Evolutionary conservation across 2,329 filamentous ascomycete genomes (phyloP).

Genomic region (Aspergillus bombycis): DNA sequence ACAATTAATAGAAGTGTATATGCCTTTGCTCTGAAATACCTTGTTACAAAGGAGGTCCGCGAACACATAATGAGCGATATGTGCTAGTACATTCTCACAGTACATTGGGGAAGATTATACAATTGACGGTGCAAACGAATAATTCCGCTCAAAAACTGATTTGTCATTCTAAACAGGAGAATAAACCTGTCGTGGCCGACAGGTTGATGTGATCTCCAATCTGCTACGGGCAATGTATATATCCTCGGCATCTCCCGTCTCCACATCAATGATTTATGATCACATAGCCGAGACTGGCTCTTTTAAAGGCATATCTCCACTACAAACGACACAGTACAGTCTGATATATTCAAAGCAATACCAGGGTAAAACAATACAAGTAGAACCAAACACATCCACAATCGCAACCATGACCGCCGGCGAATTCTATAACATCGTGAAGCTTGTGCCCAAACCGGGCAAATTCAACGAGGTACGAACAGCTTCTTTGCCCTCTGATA

Average conservation of each 20-base stretch:
- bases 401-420: conserved; percentile 11
- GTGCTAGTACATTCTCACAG: too few species aligned
- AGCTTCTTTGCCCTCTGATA: background rate
- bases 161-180: too few species aligned
- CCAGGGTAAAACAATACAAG: background rate
- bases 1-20: too few species aligned
- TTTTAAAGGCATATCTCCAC: background rate
- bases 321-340: background rate
- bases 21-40: too few species aligned
- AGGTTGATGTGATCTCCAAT: background rate
- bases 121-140: too few species aligned
- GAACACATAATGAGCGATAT: too few species aligned
- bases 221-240: background rate
- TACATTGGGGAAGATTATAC: too few species aligned
- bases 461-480: conserved; percentile 22
- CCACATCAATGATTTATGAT: conserved; percentile 2
- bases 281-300: conserved; percentile 1
- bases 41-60: too few species aligned
- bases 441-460: conserved; percentile 24
- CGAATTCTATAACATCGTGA: conserved; percentile 25
- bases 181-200: background rate
- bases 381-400: background rate
- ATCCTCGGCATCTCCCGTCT: conserved; percentile 15
- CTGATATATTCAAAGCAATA: background rate
- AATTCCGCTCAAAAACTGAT: too few species aligned